Base-by-base conservation (phyloP, 148 eudicot genomes). In the Chenopodium quinoa region DNA sequence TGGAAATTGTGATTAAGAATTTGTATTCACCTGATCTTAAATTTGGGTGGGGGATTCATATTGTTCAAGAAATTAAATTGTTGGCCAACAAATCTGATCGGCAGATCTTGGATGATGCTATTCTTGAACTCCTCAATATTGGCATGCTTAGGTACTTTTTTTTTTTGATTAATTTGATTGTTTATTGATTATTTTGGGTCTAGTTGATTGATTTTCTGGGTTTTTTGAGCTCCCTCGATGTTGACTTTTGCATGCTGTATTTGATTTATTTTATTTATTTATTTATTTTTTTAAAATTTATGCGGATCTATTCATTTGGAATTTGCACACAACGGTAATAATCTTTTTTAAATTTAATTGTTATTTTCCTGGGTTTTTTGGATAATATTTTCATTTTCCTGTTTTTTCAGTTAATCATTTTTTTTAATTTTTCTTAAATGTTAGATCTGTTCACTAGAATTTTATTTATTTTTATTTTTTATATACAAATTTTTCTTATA, bases 21-120 rank as follows among this genome's bases (percentile, higher is more conserved):
- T 88, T 93, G 96, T 95, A 95, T 67, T 65, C 85, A 2, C 97
- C 97, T 2, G 97, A 95, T 91, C 88, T 95, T 70, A 87, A 75
- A 47, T 60, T 62, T 9, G 97, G 98, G 3, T 95, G 98, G 98
- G 98, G 98, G 7, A 79, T 93, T 34, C 96, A 93, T 85, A 92
- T 95, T 13, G 97, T 95, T 65, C 98, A 92, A 76, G 97, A 95
- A 78, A 72, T 92, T 27, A 95, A 95, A 78, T 13, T 95, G 68
- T 77, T 93, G 83, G 96, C 91, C 0, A 85, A 79, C 78, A 95
- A 91, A 75, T 82, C 73, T 11, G 97, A 93, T 81, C 90, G 98
- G 14, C 84, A 65, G 37, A 58, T 71, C 23, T 62, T 95, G 44
- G 97, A 95, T 85, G 79, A 80, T 2, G 90, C 90, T 2, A 89